Evolutionary conservation across 163 green algal species (phyloP), one percentile per base, ranked within the genome.

Genomic region (Prototheca wickerhamii): DNA sequence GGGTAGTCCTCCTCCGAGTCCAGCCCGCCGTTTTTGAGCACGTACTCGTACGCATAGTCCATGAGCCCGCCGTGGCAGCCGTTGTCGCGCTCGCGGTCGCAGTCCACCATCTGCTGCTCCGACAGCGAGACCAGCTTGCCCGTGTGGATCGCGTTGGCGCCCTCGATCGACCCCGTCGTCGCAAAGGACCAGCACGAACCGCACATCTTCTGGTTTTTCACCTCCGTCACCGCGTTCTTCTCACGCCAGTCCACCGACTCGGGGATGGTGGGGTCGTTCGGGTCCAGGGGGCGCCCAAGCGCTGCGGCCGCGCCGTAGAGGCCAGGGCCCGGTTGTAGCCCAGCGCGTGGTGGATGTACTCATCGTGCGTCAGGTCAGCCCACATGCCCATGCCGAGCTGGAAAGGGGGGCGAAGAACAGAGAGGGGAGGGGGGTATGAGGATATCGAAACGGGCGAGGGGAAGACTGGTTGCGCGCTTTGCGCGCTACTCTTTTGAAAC

Each of bases 71-170:
- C 91, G 21, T 84, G 68, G 72, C 89, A 97, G 17, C 87, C 87
- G 49, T 86, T 67, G 73, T 92, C 82, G 43, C 76, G 65, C 34
- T 33, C 63, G 29, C 62, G 85, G 75, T 98, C 92, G 68, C 93
- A 98, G 76, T 98, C 93, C 6, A 98, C 77, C 7, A 99, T 86
- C 85, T 97, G 81, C 81, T 99, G 94, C 78, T 97, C 92, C 30
- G 76, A 91, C 7, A 99, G 79, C 2, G 74, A 78, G 18, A 87
- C 61, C 4, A 99, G 80, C 72, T 96, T 64, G 42, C 84, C 86
- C 4, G 84, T 96, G 17, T 77, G 70, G 61, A 99, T 86, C 28
- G 81, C 81, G 63, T 95, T 95, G 65, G 89, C 80, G 37, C 94
- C 94, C 81, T 99, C 94, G 12, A 94, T 65, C 4, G 80, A 69